A percentile compares a stretch with the other conserved stretches of the same genome.
These are phyloP conservation scores for Apiotrichum akiyoshidainum DNA, from an alignment of 1,284 basidiomycete genomes.

Conservation along the genomic window DNA sequence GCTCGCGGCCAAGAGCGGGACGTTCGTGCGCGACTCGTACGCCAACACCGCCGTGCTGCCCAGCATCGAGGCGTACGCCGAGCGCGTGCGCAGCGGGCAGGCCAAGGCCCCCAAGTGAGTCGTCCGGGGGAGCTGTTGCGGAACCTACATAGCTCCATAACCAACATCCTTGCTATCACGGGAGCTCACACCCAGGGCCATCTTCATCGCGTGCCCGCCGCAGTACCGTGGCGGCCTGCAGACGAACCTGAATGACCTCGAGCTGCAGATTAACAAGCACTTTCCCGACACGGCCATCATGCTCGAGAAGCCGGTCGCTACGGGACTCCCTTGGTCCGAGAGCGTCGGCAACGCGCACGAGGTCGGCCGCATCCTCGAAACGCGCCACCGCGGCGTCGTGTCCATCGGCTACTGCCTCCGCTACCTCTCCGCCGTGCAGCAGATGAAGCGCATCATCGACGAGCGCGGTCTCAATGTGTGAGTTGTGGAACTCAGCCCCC, in stretches of 20 bases:
- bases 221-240: slow-evolving; percentile 78
- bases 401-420: slow-evolving; percentile 50
- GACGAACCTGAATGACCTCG: slow-evolving; percentile 70
- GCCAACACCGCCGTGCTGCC: slow-evolving; percentile 79
- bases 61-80: slow-evolving; percentile 64
- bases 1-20: slow-evolving; percentile 77
- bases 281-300: slow-evolving; percentile 86
- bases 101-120: slow-evolving; percentile 53
- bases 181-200: slow-evolving; percentile 55
- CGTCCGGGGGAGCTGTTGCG: too few species aligned
- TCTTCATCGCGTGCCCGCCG: slow-evolving; percentile 87
- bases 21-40: slow-evolving; percentile 85
- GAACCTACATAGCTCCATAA: neutral
- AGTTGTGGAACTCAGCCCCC: too few species aligned
- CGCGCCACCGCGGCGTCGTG: slow-evolving; percentile 59
- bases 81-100: slow-evolving; percentile 55
- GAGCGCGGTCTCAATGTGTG: slow-evolving; percentile 55
- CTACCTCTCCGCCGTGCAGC: slow-evolving; percentile 53
- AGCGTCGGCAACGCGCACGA: slow-evolving; percentile 54
- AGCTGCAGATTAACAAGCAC: slow-evolving; percentile 77
- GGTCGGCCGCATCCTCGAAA: slow-evolving; percentile 64
- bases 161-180: neutral
- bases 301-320: slow-evolving; percentile 71
- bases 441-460: slow-evolving; percentile 56
- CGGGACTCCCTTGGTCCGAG: slow-evolving; percentile 49